These are phyloP conservation scores for Umbelopsis sp. DNA, from an alignment of 371 early-diverging fungal species.

Conservation along the genomic window DNA sequence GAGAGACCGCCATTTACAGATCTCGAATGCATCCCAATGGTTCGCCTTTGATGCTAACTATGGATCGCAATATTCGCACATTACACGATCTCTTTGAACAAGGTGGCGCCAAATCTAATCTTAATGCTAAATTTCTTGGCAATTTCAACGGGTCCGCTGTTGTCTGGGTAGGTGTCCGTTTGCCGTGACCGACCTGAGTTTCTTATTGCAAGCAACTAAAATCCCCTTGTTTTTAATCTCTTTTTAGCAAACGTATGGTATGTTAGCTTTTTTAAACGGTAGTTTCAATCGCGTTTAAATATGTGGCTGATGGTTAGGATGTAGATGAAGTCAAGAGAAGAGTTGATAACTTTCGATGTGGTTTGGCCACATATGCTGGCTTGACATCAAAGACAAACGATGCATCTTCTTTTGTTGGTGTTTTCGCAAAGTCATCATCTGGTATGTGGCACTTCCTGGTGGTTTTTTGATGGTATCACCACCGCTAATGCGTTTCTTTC, in stretches of 20 bases:
- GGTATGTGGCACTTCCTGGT: slow-evolving; percentile 32
- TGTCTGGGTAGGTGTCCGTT: slow-evolving; percentile 36
- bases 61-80: slow-evolving; percentile 52
- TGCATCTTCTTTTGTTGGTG: slow-evolving; percentile 53
- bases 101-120: slow-evolving; percentile 41
- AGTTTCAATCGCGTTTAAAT: too few species aligned
- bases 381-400: slow-evolving; percentile 48
- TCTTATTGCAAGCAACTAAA: not conserved
- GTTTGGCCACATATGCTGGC: slow-evolving; percentile 25
- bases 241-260: slow-evolving; percentile 13
- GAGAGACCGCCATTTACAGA: slow-evolving; percentile 75
- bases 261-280: not conserved
- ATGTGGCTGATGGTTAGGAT: not conserved
- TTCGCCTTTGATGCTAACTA: slow-evolving; percentile 46
- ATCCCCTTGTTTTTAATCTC: not conserved
- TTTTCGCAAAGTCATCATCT: slow-evolving; percentile 49
- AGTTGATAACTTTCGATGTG: slow-evolving; percentile 5
- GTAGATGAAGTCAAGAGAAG: not conserved
- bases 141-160: slow-evolving; percentile 18
- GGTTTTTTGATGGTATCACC: not conserved
- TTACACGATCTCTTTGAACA: slow-evolving; percentile 56
- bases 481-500: not conserved
- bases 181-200: not conserved
- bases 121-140: slow-evolving; percentile 33
- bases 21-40: slow-evolving; percentile 70